A percentile compares a stretch with the other conserved stretches of the same genome.
Conservation (phyloP, 768 basidiomycete species). For the Lactifluus volemus region DNA sequence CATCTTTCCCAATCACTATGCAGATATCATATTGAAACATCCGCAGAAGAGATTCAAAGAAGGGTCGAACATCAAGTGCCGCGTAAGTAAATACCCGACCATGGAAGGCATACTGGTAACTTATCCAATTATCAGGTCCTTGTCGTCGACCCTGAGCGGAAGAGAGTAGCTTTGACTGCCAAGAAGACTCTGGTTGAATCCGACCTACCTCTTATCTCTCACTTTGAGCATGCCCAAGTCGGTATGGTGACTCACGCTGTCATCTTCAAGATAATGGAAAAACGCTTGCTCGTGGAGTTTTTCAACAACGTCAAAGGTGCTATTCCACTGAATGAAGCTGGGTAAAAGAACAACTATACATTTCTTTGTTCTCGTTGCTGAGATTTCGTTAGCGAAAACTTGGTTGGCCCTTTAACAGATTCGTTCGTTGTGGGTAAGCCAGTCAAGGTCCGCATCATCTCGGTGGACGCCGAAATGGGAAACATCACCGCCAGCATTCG, state of each 20-base stretch:
- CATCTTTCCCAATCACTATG: conserved; percentile 90
- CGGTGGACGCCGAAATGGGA: conserved; percentile 45
- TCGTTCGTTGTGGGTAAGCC: conserved; percentile 75
- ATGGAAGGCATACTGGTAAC: neutral
- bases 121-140: conserved; percentile 49
- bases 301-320: conserved; percentile 83
- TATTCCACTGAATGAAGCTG: conserved; percentile 73
- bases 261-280: conserved; percentile 75
- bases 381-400: conserved; percentile 48
- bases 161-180: conserved; percentile 77
- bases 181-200: conserved; percentile 89
- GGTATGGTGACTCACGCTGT: conserved; percentile 76
- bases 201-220: conserved; percentile 56
- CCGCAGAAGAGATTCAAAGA: conserved; percentile 85
- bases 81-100: conserved; percentile 42
- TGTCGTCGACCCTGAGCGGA: conserved; percentile 69
- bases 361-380: neutral
- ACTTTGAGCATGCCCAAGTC: conserved; percentile 54
- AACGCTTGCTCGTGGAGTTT: conserved; percentile 77
- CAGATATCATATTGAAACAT: conserved; percentile 90
- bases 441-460: conserved; percentile 72
- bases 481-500: conserved; percentile 82
- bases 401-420: conserved; percentile 44
- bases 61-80: conserved; percentile 75
- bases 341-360: conserved; percentile 36